Evolutionary conservation across 2,329 filamentous ascomycete genomes (phyloP).

Genomic region (Colletotrichum orbiculare): DNA sequence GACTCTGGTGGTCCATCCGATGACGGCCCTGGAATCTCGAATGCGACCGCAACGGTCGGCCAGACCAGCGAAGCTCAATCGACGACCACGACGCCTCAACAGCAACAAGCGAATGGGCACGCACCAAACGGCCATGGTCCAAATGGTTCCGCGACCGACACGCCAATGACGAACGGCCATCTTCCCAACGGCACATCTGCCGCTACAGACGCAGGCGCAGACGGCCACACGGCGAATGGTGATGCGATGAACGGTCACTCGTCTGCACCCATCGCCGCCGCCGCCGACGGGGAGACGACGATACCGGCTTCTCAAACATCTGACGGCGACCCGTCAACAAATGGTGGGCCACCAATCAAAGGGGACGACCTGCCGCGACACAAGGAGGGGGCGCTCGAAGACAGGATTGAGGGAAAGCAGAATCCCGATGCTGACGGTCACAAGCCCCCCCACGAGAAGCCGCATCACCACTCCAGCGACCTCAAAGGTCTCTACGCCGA

Average conservation of each 20-base stretch:
- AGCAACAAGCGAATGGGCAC: slow-evolving; percentile 2
- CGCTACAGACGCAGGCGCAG: slow-evolving; percentile 5
- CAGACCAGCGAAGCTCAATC: slow-evolving; percentile 1
- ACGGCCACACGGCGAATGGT: slow-evolving; percentile 10
- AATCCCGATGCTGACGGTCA: slow-evolving; percentile 35
- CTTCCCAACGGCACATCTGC: slow-evolving; percentile 8
- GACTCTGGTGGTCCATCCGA: slow-evolving; percentile 7
- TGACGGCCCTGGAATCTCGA: slow-evolving; percentile 17
- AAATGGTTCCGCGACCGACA: background rate
- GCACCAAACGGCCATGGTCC: slow-evolving; percentile 1
- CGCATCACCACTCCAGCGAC: slow-evolving; percentile 38
- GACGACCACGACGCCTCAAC: slow-evolving; percentile 1
- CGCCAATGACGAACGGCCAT: slow-evolving; percentile 13
- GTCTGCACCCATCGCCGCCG: background rate
- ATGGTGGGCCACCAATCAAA: slow-evolving; percentile 32
- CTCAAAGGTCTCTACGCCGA: slow-evolving; percentile 49
- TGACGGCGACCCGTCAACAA: slow-evolving; percentile 31
- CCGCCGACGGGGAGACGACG: background rate
- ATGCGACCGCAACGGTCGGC: slow-evolving; percentile 4
- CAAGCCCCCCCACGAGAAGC: slow-evolving; percentile 30
- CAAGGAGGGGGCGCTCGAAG: slow-evolving; percentile 25
- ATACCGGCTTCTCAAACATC: background rate
- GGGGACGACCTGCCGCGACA: slow-evolving; percentile 11
- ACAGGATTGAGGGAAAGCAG: slow-evolving; percentile 30
- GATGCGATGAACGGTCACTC: slow-evolving; percentile 9